Evolutionary conservation across 768 basidiomycete species (phyloP).

Genomic region (Amanita subjunquillea): DNA sequence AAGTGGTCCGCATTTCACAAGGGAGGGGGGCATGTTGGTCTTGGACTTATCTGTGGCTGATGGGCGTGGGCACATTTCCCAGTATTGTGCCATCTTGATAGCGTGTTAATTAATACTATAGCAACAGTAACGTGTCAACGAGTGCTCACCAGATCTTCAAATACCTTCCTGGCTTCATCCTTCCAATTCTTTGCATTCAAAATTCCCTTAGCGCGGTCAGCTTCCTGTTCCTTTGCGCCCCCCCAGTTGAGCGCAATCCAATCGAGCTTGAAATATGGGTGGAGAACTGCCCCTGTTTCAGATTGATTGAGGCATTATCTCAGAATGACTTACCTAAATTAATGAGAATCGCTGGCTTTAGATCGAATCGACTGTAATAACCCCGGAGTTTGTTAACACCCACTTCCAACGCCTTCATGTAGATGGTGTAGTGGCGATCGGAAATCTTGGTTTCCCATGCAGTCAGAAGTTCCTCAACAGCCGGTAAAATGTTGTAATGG

Average conservation of each 20-base stretch:
- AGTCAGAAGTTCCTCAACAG: slow-evolving; percentile 16
- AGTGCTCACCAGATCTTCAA: neutral
- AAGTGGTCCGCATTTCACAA: neutral
- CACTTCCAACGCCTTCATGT: slow-evolving; percentile 10
- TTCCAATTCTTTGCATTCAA: neutral
- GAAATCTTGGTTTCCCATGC: slow-evolving; percentile 16
- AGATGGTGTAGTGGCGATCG: slow-evolving; percentile 7
- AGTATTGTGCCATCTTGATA: neutral
- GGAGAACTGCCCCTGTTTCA: slow-evolving; percentile 10
- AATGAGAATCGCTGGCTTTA: slow-evolving; percentile 13
- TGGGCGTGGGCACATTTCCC: neutral
- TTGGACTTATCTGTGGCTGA: neutral
- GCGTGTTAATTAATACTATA: neutral
- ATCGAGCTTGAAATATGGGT: slow-evolving; percentile 20
- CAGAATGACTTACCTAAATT: slow-evolving; percentile 12
- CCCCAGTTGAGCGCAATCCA: slow-evolving; percentile 8
- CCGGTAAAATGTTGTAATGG: slow-evolving; percentile 15
- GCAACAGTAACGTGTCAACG: neutral
- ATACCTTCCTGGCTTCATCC: neutral
- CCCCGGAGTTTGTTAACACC: slow-evolving; percentile 15
- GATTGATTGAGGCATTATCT: neutral
- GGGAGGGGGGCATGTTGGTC: neutral
- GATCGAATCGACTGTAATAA: slow-evolving; percentile 13
- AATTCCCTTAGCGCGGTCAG: neutral
- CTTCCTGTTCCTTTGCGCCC: neutral